Evolutionary conservation across 225 moss, liverwort and hornwort species (phyloP).

Genomic region (Lunularia cruciata): DNA sequence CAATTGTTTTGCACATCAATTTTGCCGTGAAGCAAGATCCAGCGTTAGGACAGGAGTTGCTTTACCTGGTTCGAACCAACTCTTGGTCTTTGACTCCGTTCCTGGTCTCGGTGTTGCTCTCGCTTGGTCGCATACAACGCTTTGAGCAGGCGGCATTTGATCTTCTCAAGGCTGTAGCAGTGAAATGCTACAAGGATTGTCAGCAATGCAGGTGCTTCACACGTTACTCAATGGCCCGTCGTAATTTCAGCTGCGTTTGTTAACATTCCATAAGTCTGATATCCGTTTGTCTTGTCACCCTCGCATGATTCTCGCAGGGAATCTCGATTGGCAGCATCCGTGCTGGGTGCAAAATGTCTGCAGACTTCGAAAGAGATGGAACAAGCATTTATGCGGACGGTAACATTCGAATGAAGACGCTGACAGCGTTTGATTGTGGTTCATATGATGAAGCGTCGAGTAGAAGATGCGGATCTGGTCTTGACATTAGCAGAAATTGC

Average conservation of each 20-base stretch:
- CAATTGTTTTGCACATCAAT: slow-evolving; percentile 82
- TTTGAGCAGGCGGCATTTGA: slow-evolving; percentile 81
- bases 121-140: slow-evolving; percentile 82
- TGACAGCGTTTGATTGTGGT: background rate
- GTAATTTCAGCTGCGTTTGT: background rate
- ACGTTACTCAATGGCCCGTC: background rate
- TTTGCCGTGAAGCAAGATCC: slow-evolving; percentile 92
- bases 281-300: background rate
- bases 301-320: slow-evolving; percentile 41
- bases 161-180: slow-evolving; percentile 66
- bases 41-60: slow-evolving; percentile 73
- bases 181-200: slow-evolving; percentile 71
- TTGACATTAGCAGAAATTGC: background rate
- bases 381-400: slow-evolving; percentile 71
- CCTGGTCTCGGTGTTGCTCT: slow-evolving; percentile 73
- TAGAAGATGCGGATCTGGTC: too few relatives aligned
- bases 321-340: slow-evolving; percentile 67
- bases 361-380: slow-evolving; percentile 56
- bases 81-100: slow-evolving; percentile 64
- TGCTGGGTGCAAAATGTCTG: slow-evolving; percentile 56
- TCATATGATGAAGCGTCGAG: background rate
- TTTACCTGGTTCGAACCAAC: slow-evolving; percentile 64
- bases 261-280: too few relatives aligned
- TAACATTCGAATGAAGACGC: slow-evolving; percentile 26
- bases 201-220: slow-evolving; percentile 68